Base-by-base conservation (phyloP, 305 asterid species). In the Lippia alba region DNA sequence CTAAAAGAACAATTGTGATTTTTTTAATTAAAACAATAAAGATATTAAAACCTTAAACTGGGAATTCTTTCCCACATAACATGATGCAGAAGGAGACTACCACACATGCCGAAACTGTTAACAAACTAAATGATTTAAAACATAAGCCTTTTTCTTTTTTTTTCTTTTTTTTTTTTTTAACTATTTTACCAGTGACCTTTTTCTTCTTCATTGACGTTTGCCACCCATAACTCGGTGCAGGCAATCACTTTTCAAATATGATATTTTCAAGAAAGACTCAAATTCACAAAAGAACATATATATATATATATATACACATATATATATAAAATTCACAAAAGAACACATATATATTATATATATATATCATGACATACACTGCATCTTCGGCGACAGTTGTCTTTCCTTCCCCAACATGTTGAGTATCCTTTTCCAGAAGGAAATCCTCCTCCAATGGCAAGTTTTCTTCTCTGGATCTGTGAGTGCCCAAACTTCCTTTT, bases 341-440 rank as follows among this genome's bases (percentile, higher is more conserved):
- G 34, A 61, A 40, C 61, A 58, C 19, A 50, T n/a, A n/a, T n/a
- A n/a, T n/a, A n/a, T n/a, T n/a, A 58, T 62, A 9, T 61, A 33
- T 56, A 67, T 65, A 61, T 16, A 59, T 24, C 30, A 45, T 7
- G 34, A 81, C 83, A 10, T 83, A 91, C 96, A 58, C 53, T 34
- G 73, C 71, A 67, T 75, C 81, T 71, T 50, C 67, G 24, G 46
- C 66, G 49, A 81, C 82, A 55, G 70, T 62, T 53, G 56, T 66
- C 41, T 49, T 67, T 71, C 66, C 87, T 63, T 69, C 79, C 67
- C 54, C 91, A 53, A 40, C 50, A 66, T 44, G 66, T 36, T 49
- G 76, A 15, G 55, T 33, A 12, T 75, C 85, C 79, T 76, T 81
- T 65, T 79, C 89, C 40, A 64, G 65, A 44, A 81, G 86, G 64